These are phyloP conservation scores for Euphorbia peplus DNA, from an alignment of 345 rosid genomes.

Conservation along the genomic window DNA sequence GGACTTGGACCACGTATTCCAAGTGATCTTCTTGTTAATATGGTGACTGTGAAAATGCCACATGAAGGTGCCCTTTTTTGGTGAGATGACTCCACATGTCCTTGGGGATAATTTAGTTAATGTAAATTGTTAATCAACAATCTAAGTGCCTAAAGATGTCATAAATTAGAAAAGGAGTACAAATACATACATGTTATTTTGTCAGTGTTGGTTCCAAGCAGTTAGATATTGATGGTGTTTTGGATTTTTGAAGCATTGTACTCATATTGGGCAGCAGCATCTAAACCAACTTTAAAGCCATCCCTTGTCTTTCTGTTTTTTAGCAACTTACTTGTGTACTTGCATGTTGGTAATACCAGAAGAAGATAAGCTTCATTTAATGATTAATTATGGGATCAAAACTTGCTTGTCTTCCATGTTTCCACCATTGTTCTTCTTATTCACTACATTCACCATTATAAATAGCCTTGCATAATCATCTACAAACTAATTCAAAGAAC, in stretches of 20 bases:
- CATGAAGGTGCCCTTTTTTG: too few species aligned
- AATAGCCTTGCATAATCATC: constrained; percentile 9
- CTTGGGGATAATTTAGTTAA: too few species aligned
- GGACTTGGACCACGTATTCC: too few species aligned
- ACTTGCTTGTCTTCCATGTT: constrained; percentile 38
- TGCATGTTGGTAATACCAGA: constrained; percentile 34
- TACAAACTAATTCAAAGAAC: background rate
- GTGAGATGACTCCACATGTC: too few species aligned
- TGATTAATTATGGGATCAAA: constrained; percentile 43
- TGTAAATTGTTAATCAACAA: too few species aligned
- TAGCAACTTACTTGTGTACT: constrained; percentile 22
- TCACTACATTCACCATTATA: constrained; percentile 6
- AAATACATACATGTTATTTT: background rate
- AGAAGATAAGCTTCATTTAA: constrained; percentile 40
- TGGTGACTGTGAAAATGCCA: too few species aligned
- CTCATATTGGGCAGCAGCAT: constrained; percentile 43
- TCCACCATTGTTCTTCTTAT: constrained; percentile 15
- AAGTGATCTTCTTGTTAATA: too few species aligned
- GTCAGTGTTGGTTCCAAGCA: constrained; percentile 9
- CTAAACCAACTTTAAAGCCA: constrained; percentile 50
- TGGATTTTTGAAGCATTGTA: constrained; percentile 35
- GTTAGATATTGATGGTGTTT: constrained; percentile 10
- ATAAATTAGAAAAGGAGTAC: too few species aligned
- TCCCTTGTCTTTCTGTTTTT: constrained; percentile 39
- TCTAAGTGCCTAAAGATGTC: too few species aligned